A percentile compares a stretch with the other conserved stretches of the same genome.
These are phyloP conservation scores for Tolypocladium guangdongense DNA, from an alignment of 2,329 filamentous ascomycete genomes.

Conservation along the genomic window DNA sequence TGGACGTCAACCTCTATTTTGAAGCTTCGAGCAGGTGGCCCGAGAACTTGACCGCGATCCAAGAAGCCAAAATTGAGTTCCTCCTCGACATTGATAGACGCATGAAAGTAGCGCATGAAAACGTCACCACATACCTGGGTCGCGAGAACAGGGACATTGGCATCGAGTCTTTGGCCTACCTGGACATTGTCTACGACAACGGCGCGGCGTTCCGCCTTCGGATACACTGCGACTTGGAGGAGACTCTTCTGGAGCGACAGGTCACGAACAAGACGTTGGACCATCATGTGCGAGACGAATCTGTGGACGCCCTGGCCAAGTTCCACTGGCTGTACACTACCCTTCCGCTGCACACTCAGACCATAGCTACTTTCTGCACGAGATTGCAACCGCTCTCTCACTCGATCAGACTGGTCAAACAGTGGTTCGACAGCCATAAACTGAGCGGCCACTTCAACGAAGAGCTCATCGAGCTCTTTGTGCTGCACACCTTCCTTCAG, in stretches of 20 bases:
- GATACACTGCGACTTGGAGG: constrained; percentile 82
- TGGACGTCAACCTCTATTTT: constrained; percentile 79
- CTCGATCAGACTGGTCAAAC: constrained; percentile 74
- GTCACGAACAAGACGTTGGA: constrained; percentile 63
- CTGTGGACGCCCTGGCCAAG: constrained; percentile 55
- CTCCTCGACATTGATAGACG: constrained; percentile 64
- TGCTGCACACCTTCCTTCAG: constrained; percentile 65
- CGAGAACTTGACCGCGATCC: constrained; percentile 80
- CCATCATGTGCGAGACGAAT: constrained; percentile 54
- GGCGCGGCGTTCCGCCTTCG: constrained; percentile 72
- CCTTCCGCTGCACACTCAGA: constrained; percentile 70
- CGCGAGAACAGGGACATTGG: constrained; percentile 64
- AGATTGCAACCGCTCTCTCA: constrained; percentile 70
- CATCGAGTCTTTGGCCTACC: constrained; percentile 65
- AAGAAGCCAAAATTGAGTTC: constrained; percentile 89
- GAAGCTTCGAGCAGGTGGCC: constrained; percentile 92
- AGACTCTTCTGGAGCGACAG: constrained; percentile 66
- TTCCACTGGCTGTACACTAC: constrained; percentile 65
- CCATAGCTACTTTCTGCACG: constrained; percentile 68
- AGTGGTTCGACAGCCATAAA: constrained; percentile 81
- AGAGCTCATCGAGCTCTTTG: constrained; percentile 77
- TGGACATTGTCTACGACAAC: constrained; percentile 67
- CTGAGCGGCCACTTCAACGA: constrained; percentile 64
- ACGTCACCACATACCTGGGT: constrained; percentile 59
- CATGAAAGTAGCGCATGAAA: constrained; percentile 49